Evolutionary conservation across 768 basidiomycete genomes (phyloP).

Genomic region (Collybiopsis confluens): DNA sequence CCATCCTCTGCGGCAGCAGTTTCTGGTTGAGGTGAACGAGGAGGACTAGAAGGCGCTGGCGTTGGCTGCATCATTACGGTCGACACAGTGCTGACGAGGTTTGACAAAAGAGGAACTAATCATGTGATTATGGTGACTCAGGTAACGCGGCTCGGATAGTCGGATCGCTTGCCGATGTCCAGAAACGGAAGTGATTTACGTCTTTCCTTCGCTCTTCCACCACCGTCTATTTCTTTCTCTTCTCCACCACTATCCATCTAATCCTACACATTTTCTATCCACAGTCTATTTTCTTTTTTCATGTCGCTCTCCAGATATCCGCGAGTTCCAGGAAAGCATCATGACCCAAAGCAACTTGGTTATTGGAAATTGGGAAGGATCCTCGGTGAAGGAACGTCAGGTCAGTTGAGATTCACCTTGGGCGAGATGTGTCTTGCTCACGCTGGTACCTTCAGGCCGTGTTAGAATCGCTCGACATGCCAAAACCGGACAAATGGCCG

Average conservation of each 20-base stretch:
- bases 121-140: not conserved
- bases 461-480: conserved; percentile 86
- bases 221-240: not conserved
- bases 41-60: conserved; percentile 27
- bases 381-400: conserved; percentile 79
- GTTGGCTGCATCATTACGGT: conserved; percentile 55
- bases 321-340: conserved; percentile 21
- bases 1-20: conserved; percentile 43
- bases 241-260: conserved; percentile 5
- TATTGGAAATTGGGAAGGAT: conserved; percentile 81
- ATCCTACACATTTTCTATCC: not conserved
- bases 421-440: not conserved
- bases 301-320: conserved; percentile 23
- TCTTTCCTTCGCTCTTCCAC: not conserved
- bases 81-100: not conserved
- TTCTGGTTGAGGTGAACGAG: conserved; percentile 52
- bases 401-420: conserved; percentile 30
- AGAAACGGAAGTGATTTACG: not conserved
- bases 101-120: not conserved
- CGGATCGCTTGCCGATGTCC: not conserved
- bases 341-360: conserved; percentile 68
- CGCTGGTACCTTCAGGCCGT: conserved; percentile 52
- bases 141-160: not conserved
- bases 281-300: conserved; percentile 7
- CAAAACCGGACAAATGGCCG: conserved; percentile 86